Conservation (phyloP, 2,329 filamentous ascomycete genomes). For the Diaporthe nobilis region DNA sequence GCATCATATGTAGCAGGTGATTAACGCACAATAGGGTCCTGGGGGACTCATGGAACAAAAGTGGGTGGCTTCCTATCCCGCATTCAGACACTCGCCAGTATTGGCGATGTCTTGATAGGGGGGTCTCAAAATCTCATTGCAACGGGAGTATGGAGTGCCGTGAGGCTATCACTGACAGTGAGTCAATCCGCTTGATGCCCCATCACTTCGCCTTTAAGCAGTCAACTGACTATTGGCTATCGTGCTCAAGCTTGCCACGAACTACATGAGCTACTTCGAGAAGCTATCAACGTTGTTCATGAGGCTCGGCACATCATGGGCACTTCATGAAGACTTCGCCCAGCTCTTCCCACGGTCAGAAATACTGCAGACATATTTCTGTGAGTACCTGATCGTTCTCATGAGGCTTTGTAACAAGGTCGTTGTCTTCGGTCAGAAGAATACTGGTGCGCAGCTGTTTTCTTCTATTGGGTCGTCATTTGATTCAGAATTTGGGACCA, state of each 20-base stretch:
- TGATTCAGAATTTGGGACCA: conserved; percentile 25
- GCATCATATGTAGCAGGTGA: no score
- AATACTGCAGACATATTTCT: conserved; percentile 9
- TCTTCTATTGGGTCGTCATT: conserved; percentile 15
- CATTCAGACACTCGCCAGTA: conserved; percentile 33
- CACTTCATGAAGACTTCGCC: conserved; percentile 32
- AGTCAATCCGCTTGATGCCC: neutral
- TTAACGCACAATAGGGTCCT: neutral
- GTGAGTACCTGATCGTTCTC: conserved; percentile 19
- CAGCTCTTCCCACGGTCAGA: conserved; percentile 18
- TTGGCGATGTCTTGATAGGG: conserved; percentile 39
- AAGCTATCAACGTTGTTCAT: conserved; percentile 19
- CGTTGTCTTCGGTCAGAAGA: conserved; percentile 9
- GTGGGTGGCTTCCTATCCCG: conserved; percentile 35
- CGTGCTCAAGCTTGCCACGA: neutral
- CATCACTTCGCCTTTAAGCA: neutral
- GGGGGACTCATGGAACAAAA: conserved; percentile 35
- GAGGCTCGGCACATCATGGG: conserved; percentile 19
- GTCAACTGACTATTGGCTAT: neutral
- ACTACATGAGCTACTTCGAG: conserved; percentile 25
- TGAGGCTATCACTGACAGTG: conserved; percentile 39
- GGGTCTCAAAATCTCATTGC: conserved; percentile 41
- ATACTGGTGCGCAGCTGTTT: neutral
- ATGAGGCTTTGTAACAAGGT: conserved; percentile 9
- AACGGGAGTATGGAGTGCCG: conserved; percentile 39